Evolutionary conservation across 2,329 filamentous ascomycete species (phyloP).

Genomic region (Hymenoscyphus fraxineus): DNA sequence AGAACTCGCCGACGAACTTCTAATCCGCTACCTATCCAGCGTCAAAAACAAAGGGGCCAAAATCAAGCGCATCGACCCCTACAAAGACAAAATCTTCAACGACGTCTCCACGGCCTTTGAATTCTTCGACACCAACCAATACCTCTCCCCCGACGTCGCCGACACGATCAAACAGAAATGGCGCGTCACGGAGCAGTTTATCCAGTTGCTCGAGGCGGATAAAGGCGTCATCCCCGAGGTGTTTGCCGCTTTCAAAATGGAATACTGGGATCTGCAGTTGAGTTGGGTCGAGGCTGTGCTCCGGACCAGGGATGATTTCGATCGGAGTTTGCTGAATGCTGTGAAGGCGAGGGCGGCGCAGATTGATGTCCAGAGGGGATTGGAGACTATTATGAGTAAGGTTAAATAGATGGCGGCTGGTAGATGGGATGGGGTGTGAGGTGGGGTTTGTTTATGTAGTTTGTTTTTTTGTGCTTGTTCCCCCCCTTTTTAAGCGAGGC

Average conservation of each 20-base stretch:
- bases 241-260: constrained; percentile 77
- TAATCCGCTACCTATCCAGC: constrained; percentile 76
- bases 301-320: constrained; percentile 85
- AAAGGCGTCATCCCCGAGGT: constrained; percentile 68
- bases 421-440: neutral
- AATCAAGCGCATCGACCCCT: constrained; percentile 82
- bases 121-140: constrained; percentile 67
- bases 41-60: constrained; percentile 89
- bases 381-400: constrained; percentile 93
- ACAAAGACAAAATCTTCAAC: constrained; percentile 88
- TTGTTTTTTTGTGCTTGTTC: too few species aligned
- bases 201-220: constrained; percentile 74
- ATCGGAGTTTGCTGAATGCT: constrained; percentile 79
- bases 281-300: constrained; percentile 94
- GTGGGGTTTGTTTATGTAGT: neutral
- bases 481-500: too few species aligned
- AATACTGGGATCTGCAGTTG: constrained; percentile 92
- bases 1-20: constrained; percentile 86
- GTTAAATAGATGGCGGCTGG: constrained; percentile 57
- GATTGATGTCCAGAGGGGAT: constrained; percentile 72
- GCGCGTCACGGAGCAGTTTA: constrained; percentile 83
- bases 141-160: constrained; percentile 63
- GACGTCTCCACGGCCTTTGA: constrained; percentile 88
- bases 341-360: constrained; percentile 88
- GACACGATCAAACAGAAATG: constrained; percentile 83